Evolutionary conservation across 306 rosid genomes (phyloP), one percentile per base, ranked within the genome.

Genomic region (Trifolium fragiferum): DNA sequence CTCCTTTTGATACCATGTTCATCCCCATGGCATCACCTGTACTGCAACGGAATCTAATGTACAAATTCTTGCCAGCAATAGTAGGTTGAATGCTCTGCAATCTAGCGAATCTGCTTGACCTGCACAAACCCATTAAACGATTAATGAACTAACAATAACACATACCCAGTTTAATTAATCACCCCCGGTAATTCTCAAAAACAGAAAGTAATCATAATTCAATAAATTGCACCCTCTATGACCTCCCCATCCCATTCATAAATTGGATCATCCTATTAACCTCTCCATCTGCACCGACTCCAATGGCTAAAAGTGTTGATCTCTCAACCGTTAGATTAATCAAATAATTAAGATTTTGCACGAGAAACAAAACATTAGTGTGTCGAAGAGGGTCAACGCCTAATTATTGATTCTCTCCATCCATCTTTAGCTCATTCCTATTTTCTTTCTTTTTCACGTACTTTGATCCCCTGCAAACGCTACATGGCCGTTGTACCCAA

Each of bases 21-120:
- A 89, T 89, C 68, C 95, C 95, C 95, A 89, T 89, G 32, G 95
- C 95, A 54, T 89, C 95, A 0, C 95, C 95, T 9, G 95, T 89
- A 84, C 92, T 82, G 81, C 92, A 87, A 7, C 70, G 74, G 74
- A 87, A 89, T 84, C 95, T 73, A 73, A 87, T 67, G 76, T 89
- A 87, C 37, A 87, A 53, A 75, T 86, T 87, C 80, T 89, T 89
- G 66, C 91, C 94, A 4, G 93, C 90, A 38, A 86, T 64, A 66
- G 85, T 74, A 70, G 89, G 83, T 61, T 81, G 83, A 70, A 86
- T 84, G 20, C 58, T 76, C 81, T 86, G 89, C 10, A 89, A 82
- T 78, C 90, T 84, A 2, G 86, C 90, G 38, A 86, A 89, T 81
- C 93, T 82, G 72, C 93, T 89, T 44, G 93, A 89, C 77, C 93